A percentile compares a stretch with the other conserved stretches of the same genome.
phyloP scores from a whole-genome alignment of 192 early-diverging fungal species.

The Coemansia asiatica region DNA sequence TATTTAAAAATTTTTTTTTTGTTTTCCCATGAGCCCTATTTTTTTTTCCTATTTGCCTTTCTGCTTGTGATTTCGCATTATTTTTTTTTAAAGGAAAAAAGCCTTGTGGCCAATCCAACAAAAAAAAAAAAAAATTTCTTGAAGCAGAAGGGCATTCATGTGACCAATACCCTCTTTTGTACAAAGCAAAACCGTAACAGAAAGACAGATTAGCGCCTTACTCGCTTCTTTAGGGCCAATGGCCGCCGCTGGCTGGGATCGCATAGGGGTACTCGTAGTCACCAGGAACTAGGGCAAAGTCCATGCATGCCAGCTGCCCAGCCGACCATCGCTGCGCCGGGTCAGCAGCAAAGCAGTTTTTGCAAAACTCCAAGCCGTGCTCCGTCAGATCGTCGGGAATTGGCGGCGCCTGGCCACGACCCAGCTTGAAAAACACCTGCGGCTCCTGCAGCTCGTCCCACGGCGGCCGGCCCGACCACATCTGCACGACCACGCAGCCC shows the following conservation, averaged over 20 bases:
- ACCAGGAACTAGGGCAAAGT: slow-evolving; percentile 62
- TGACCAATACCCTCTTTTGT: not conserved
- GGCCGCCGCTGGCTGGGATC: not conserved
- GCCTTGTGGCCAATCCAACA: too few relatives aligned
- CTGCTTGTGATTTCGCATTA: too few relatives aligned
- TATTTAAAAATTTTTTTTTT: slow-evolving; percentile 6
- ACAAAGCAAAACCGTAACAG: too few relatives aligned
- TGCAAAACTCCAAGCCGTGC: slow-evolving; percentile 70
- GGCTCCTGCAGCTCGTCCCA: slow-evolving; percentile 61
- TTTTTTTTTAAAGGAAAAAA: too few relatives aligned
- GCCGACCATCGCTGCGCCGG: slow-evolving; percentile 81
- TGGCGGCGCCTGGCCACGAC: slow-evolving; percentile 77
- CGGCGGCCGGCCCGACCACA: slow-evolving; percentile 86
- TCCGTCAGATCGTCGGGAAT: slow-evolving; percentile 72
- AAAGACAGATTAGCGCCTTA: not conserved
- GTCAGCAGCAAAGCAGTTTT: slow-evolving; percentile 74
- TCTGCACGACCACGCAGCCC: slow-evolving; percentile 90
- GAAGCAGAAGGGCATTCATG: too few relatives aligned
- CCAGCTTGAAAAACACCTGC: slow-evolving; percentile 72
- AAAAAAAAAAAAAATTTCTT: slow-evolving; percentile 4
- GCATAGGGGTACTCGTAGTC: slow-evolving; percentile 47
- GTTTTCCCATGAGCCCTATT: too few relatives aligned
- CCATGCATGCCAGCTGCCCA: slow-evolving; percentile 64
- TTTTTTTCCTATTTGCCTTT: too few relatives aligned
- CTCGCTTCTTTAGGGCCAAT: not conserved